A percentile compares a stretch with the other conserved stretches of the same genome.
Conservation (phyloP, 2,329 filamentous ascomycete genomes). For the Trichoderma pleuroti region DNA sequence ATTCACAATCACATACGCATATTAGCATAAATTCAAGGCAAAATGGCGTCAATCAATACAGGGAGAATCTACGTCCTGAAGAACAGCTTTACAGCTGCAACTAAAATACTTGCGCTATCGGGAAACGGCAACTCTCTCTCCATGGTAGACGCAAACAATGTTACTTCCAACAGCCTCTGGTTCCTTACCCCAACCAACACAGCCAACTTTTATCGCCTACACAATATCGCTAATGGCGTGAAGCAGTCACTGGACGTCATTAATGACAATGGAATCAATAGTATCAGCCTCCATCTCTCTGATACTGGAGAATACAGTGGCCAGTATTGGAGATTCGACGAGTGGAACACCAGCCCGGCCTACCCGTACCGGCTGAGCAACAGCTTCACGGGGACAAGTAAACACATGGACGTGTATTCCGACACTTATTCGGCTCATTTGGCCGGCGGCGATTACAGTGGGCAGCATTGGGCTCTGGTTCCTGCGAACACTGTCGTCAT, state of each 20-base stretch:
- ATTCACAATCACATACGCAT: not conserved
- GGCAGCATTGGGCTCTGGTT: not conserved
- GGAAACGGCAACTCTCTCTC: not conserved
- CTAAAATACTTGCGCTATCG: not conserved
- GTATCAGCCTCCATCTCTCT: not conserved
- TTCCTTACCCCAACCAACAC: not conserved
- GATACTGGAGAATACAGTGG: not conserved
- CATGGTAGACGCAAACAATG: not conserved
- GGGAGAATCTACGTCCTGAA: not conserved
- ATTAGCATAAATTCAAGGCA: not conserved
- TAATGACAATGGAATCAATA: not conserved
- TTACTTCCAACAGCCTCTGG: not conserved
- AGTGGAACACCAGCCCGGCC: not conserved
- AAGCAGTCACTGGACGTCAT: not conserved
- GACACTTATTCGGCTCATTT: not conserved
- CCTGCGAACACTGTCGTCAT: not conserved
- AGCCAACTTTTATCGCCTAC: not conserved
- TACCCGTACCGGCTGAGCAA: constrained; percentile 4
- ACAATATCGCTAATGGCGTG: not conserved
- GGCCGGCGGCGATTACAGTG: not conserved
- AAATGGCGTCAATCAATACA: not conserved
- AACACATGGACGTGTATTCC: not conserved
- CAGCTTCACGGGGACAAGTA: not conserved
- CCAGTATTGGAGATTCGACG: not conserved
- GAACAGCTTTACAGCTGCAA: constrained; percentile 3